These are phyloP conservation scores for Cladophialophora carrionii DNA, from an alignment of 2,329 filamentous ascomycete genomes.

Conservation along the genomic window DNA sequence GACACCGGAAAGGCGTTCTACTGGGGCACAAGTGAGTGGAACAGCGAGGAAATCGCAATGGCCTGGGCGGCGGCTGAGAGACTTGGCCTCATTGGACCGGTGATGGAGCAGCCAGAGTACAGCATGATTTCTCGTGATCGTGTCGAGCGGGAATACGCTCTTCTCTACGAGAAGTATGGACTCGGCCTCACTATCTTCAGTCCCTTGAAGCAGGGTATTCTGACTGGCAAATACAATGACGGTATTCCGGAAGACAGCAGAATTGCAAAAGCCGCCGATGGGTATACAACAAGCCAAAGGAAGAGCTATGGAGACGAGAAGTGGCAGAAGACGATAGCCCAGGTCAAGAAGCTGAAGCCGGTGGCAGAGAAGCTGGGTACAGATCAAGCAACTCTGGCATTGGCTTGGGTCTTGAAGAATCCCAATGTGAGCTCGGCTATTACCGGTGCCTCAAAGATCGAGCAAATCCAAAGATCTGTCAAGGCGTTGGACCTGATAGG, in stretches of 20 bases:
- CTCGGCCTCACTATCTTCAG: conserved; percentile 67
- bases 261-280: conserved; percentile 59
- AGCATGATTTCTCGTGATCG: conserved; percentile 65
- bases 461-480: conserved; percentile 50
- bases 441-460: conserved; percentile 47
- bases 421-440: conserved; percentile 55
- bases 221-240: conserved; percentile 70
- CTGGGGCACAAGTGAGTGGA: conserved; percentile 73
- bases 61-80: conserved; percentile 65
- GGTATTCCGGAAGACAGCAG: conserved; percentile 64
- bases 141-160: conserved; percentile 64
- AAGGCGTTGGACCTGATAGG: conserved; percentile 50
- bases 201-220: conserved; percentile 63
- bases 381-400: conserved; percentile 60
- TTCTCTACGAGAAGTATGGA: conserved; percentile 64
- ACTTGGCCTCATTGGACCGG: conserved; percentile 63
- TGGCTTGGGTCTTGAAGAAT: conserved; percentile 65
- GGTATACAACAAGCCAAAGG: conserved; percentile 57
- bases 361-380: conserved; percentile 69
- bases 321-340: conserved; percentile 54
- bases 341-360: conserved; percentile 59
- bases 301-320: conserved; percentile 51
- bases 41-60: conserved; percentile 66
- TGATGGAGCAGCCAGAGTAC: conserved; percentile 70
- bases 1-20: conserved; percentile 70